Evolutionary conservation across 2,329 filamentous ascomycete genomes (phyloP).

Genomic region (Pleurostoma richardsiae): DNA sequence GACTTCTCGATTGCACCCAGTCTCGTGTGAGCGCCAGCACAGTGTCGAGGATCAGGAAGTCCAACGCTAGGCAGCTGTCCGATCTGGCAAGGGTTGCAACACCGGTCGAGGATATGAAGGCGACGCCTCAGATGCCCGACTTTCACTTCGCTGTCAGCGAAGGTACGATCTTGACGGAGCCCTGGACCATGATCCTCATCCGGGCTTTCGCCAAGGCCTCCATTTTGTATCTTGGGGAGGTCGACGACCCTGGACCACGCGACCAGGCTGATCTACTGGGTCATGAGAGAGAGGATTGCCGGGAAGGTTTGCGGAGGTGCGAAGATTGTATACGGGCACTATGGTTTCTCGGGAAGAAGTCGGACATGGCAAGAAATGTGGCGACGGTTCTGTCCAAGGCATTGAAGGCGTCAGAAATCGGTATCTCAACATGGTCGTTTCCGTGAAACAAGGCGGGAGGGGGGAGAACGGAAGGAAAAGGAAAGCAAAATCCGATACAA

Average conservation of each 20-base stretch:
- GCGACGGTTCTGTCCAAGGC: background rate
- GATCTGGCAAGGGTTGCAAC: conserved; percentile 43
- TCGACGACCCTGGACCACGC: conserved; percentile 15
- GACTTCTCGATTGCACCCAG: conserved; percentile 16
- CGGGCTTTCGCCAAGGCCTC: conserved; percentile 45
- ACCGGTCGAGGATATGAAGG: conserved; percentile 16
- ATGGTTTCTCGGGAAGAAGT: conserved; percentile 50
- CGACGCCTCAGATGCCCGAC: conserved; percentile 24
- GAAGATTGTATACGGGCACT: conserved; percentile 47
- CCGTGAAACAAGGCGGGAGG: too few species aligned
- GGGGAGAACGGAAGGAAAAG: too few species aligned
- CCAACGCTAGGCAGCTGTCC: conserved; percentile 39
- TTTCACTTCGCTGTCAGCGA: conserved; percentile 50
- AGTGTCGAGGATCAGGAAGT: conserved; percentile 30
- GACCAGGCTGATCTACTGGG: conserved; percentile 17
- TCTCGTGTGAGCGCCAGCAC: conserved; percentile 23
- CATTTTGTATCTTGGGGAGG: conserved; percentile 28
- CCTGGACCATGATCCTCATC: conserved; percentile 53
- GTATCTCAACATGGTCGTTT: too few species aligned
- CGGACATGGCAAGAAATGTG: conserved; percentile 30
- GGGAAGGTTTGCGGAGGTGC: conserved; percentile 27
- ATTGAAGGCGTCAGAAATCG: background rate
- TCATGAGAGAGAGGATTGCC: conserved; percentile 11
- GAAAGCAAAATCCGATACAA: too few species aligned
- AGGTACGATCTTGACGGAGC: conserved; percentile 53